Evolutionary conservation across 257 asterid genomes (phyloP).

Genomic region (Solanum medicagineum): DNA sequence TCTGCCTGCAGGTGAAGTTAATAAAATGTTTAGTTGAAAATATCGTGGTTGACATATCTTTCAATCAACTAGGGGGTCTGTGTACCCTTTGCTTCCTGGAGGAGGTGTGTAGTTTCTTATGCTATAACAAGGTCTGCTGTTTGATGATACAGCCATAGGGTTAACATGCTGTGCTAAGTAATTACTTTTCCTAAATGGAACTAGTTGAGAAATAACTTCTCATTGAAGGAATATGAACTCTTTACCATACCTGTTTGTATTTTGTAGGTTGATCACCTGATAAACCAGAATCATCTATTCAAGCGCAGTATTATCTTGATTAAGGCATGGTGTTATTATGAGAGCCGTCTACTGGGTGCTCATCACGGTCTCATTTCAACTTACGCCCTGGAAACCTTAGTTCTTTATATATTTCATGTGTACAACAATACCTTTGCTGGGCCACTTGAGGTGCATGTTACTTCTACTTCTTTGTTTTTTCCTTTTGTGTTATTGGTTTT

Average conservation of each 20-base stretch:
- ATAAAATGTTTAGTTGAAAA: slow-evolving; percentile 89
- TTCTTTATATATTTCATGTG: slow-evolving; percentile 86
- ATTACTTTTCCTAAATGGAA: background rate
- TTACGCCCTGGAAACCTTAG: slow-evolving; percentile 87
- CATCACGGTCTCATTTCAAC: slow-evolving; percentile 96
- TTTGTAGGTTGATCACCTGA: slow-evolving; percentile 66
- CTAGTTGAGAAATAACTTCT: background rate
- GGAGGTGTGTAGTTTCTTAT: slow-evolving; percentile 41
- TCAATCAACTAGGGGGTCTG: slow-evolving; percentile 88
- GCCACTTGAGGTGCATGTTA: slow-evolving; percentile 70
- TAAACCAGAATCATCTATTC: slow-evolving; percentile 72
- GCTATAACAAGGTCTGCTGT: background rate
- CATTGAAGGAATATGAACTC: background rate
- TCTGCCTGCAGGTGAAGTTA: slow-evolving; percentile 55
- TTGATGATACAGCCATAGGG: background rate
- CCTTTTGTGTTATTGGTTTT: slow-evolving; percentile 4
- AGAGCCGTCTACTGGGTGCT: slow-evolving; percentile 93
- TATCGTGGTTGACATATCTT: slow-evolving; percentile 90
- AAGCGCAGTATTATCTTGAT: slow-evolving; percentile 89
- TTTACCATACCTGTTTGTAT: slow-evolving; percentile 7
- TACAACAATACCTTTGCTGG: slow-evolving; percentile 82
- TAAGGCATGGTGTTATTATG: slow-evolving; percentile 98
- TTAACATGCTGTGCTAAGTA: background rate
- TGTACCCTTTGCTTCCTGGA: slow-evolving; percentile 92
- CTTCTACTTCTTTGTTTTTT: background rate